Conservation (phyloP, 148 eudicot genomes). For the Vaccinium myrtillus region DNA sequence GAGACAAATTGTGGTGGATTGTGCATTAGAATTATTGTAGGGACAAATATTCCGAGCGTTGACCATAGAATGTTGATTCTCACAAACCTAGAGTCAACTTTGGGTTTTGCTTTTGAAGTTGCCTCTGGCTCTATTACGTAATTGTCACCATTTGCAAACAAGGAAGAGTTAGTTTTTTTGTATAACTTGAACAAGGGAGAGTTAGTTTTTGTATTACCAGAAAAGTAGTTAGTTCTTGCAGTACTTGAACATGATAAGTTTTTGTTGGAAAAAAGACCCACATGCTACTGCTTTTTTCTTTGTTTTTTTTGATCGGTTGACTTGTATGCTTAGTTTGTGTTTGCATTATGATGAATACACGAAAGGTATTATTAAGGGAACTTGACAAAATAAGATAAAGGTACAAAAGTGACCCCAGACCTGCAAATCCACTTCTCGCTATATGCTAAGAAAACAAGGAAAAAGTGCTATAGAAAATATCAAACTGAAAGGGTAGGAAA, state of each 20-base stretch:
- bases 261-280: too few relatives aligned
- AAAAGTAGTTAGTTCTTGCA: too few relatives aligned
- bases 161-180: too few relatives aligned
- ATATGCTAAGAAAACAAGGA: neutral
- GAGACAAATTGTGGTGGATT: neutral
- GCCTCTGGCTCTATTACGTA: neutral
- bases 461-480: neutral
- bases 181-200: too few relatives aligned
- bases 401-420: too few relatives aligned
- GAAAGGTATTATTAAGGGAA: neutral
- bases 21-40: neutral
- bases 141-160: neutral
- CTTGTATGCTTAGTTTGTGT: neutral
- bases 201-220: too few relatives aligned
- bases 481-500: neutral
- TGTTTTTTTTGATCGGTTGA: too few relatives aligned
- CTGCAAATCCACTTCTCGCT: too few relatives aligned
- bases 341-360: neutral
- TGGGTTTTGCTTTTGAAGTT: neutral
- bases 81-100: neutral
- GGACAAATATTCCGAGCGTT: neutral
- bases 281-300: too few relatives aligned
- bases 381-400: neutral
- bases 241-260: too few relatives aligned
- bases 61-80: neutral